Evolutionary conservation across 225 moss, liverwort and hornwort species (phyloP).

Genomic region (Anthoceros angustus): DNA sequence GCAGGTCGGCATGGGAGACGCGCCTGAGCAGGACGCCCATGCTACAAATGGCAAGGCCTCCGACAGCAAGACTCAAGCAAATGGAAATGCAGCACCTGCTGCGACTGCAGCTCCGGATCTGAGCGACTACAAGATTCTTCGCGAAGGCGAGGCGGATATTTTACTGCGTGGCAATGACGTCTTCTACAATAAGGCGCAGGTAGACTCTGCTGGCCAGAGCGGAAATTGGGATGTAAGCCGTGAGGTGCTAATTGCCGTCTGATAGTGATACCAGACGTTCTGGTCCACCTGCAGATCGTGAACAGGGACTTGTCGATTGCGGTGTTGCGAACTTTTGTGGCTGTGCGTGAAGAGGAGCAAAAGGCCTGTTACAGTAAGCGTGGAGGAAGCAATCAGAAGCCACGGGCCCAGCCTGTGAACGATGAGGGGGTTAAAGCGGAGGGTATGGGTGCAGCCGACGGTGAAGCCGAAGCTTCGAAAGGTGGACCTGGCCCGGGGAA

Average conservation of each 20-base stretch:
- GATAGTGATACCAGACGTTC: no score
- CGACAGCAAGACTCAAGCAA: not conserved
- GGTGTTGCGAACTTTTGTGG: constrained; percentile 59
- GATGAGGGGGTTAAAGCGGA: constrained; percentile 11
- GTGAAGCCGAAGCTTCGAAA: constrained; percentile 11
- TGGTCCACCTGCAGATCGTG: constrained; percentile 42
- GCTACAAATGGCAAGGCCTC: not conserved
- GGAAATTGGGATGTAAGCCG: constrained; percentile 6
- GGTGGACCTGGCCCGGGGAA: not conserved
- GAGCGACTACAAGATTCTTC: constrained; percentile 22
- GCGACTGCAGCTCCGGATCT: not conserved
- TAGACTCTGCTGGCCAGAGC: constrained; percentile 8
- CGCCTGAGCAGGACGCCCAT: not conserved
- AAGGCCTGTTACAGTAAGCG: constrained; percentile 31
- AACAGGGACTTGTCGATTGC: constrained; percentile 93
- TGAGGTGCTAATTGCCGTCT: not conserved
- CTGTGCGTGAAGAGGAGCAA: constrained; percentile 60
- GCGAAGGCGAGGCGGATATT: constrained; percentile 92
- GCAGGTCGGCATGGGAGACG: not conserved
- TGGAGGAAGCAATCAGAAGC: constrained; percentile 17
- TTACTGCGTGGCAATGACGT: constrained; percentile 89
- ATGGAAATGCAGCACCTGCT: not conserved
- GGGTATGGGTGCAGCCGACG: constrained; percentile 9
- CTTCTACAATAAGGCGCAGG: constrained; percentile 98
- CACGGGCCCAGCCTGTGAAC: constrained; percentile 10